Conservation (phyloP, 495 filamentous ascomycete species). For the Lichenothelia convexa region DNA sequence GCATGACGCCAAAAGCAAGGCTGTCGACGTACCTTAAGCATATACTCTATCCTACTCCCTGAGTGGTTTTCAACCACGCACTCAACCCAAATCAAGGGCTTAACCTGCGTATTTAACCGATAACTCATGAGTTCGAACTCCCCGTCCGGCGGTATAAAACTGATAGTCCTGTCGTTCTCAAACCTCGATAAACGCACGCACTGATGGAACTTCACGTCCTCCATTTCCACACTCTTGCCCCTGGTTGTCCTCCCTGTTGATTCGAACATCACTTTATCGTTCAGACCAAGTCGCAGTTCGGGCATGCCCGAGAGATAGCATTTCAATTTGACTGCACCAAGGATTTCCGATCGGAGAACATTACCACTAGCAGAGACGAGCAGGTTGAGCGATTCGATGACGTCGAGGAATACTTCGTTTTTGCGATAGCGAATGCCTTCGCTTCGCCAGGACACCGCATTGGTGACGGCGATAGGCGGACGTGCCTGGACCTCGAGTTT, state of each 20-base stretch:
- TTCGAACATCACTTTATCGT: slow-evolving; percentile 99
- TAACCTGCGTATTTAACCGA: slow-evolving; percentile 95
- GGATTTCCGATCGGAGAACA: slow-evolving; percentile 89
- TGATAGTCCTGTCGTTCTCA: slow-evolving; percentile 97
- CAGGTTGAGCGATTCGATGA: slow-evolving; percentile 92
- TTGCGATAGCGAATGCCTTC: slow-evolving; percentile 98
- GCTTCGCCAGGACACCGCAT: slow-evolving; percentile 93
- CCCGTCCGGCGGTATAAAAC: slow-evolving; percentile 94
- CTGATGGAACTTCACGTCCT: slow-evolving; percentile 99
- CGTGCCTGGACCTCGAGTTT: slow-evolving; percentile 95
- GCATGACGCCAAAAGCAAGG: not conserved
- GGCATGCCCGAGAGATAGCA: slow-evolving; percentile 99
- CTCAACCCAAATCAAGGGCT: slow-evolving; percentile 97
- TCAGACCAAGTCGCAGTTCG: slow-evolving; percentile 81
- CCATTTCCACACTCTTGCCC: slow-evolving; percentile 98
- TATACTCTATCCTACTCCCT: slow-evolving; percentile 89
- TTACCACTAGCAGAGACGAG: slow-evolving; percentile 89
- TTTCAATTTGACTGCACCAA: slow-evolving; percentile 98
- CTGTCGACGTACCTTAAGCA: slow-evolving; percentile 66
- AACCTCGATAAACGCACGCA: slow-evolving; percentile 91
- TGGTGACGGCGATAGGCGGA: slow-evolving; percentile 98
- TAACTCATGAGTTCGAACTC: slow-evolving; percentile 99
- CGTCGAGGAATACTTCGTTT: slow-evolving; percentile 98
- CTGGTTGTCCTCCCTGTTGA: slow-evolving; percentile 85
- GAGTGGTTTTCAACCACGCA: slow-evolving; percentile 92